Base-by-base conservation (phyloP, 768 basidiomycete genomes). In the Mycena floridula region DNA sequence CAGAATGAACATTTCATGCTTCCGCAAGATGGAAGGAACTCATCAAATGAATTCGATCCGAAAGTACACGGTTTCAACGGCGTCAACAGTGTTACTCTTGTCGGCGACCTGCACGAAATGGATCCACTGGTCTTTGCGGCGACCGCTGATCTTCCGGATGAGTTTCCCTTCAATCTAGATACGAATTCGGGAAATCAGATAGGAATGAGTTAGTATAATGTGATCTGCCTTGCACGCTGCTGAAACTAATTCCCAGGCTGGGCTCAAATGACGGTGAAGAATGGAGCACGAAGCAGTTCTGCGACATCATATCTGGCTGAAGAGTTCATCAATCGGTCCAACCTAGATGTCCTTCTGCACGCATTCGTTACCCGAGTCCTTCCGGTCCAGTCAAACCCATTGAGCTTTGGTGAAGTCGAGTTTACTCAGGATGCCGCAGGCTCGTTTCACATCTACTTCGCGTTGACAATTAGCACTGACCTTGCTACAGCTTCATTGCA, bases 101-200 rank as follows among this genome's bases (percentile, higher is more conserved):
- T 57, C 28, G 6, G 3, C 26, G 40, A 26, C 59, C 51, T 37
- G n/a, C n/a, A n/a, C n/a, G n/a, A n/a, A n/a, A n/a, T n/a, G n/a
- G n/a, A n/a, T n/a, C n/a, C n/a, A n/a, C 58, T 56, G 2, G 61
- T 72, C 12, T 56, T 74, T 15, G 57, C 58, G 8, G 65, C 71
- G 2, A 63, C 66, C 0, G 27, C 58, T 22, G 56, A 69, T 41
- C 48, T 66, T 5, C 35, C 57, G 0, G 52, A 55, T n/a, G n/a
- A n/a, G n/a, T n/a, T n/a, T n/a, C n/a, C n/a, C n/a, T n/a, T n/a
- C n/a, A n/a, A n/a, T n/a, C 45, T 54, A 11, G 69, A 70, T 47
- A 62, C 53, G 21, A 62, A 61, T 44, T 60, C 57, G 5, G 65
- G n/a, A n/a, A n/a, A n/a, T n/a, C n/a, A n/a, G n/a, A n/a, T n/a